Percentiles rank a stretch among this genome's conserved stretches.
Conservation (phyloP, 495 filamentous ascomycete species). For the Xylaria acuta region DNA sequence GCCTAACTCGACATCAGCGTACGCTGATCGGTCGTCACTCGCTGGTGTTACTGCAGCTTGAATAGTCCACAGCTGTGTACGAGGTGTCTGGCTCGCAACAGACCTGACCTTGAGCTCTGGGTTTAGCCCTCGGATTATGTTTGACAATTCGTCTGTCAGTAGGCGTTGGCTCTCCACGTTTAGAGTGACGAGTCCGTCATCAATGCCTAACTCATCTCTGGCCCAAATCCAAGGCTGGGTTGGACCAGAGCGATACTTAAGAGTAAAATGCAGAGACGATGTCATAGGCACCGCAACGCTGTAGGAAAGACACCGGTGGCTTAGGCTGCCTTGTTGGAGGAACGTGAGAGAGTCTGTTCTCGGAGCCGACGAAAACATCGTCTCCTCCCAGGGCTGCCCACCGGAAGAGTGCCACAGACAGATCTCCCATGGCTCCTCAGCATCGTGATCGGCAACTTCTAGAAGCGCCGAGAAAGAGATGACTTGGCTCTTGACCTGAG, state of each 20-base stretch:
- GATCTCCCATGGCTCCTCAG: conserved; percentile 70
- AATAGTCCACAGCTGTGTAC: conserved; percentile 74
- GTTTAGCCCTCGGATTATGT: conserved; percentile 67
- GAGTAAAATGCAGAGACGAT: conserved; percentile 68
- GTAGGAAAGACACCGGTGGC: conserved; percentile 49
- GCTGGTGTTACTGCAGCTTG: conserved; percentile 61
- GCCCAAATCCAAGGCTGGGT: conserved; percentile 76
- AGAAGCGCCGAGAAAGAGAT: conserved; percentile 50
- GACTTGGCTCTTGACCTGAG: conserved; percentile 8
- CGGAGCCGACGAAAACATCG: conserved; percentile 47
- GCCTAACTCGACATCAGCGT: conserved; percentile 66
- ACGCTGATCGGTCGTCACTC: conserved; percentile 60
- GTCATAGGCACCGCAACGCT: conserved; percentile 48
- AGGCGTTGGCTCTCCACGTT: conserved; percentile 34
- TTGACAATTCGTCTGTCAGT: conserved; percentile 51
- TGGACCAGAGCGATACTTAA: conserved; percentile 69
- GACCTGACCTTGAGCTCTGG: conserved; percentile 61
- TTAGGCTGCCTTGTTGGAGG: conserved; percentile 42
- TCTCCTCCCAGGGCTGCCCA: conserved; percentile 57
- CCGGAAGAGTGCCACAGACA: conserved; percentile 76
- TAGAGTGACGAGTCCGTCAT: conserved; percentile 69
- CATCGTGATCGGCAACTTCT: conserved; percentile 63
- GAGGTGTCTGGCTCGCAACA: conserved; percentile 69
- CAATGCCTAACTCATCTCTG: conserved; percentile 63
- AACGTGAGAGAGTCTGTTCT: conserved; percentile 42